Evolutionary conservation across 106 monocot species (phyloP).

Genomic region (Platanthera zijinensis): DNA sequence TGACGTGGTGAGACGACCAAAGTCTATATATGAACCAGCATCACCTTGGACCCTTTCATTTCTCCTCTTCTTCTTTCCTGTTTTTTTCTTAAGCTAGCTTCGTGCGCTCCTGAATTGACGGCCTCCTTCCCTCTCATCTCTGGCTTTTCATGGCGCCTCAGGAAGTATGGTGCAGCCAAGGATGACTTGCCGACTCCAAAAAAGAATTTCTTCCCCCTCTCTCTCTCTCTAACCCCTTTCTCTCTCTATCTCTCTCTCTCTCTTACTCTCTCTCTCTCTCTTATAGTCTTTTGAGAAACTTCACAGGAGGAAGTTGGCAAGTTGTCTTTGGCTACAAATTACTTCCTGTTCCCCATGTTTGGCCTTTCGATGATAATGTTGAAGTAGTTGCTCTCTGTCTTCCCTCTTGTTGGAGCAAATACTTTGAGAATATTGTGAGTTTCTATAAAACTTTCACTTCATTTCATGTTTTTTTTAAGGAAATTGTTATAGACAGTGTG

Average conservation of each 20-base stretch:
- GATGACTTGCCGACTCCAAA: constrained; percentile 65
- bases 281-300: neutral
- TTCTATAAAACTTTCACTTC: too few species aligned
- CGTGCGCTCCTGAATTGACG: neutral
- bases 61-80: neutral
- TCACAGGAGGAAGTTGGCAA: constrained; percentile 42
- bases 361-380: constrained; percentile 21
- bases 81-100: neutral
- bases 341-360: constrained; percentile 50
- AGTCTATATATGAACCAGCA: constrained; percentile 4
- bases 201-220: neutral
- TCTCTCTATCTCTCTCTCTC: neutral
- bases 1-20: neutral
- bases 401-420: too few species aligned
- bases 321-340: constrained; percentile 71
- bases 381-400: neutral
- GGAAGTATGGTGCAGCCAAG: constrained; percentile 74
- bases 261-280: neutral
- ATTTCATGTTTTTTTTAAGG: too few species aligned
- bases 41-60: neutral
- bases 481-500: too few species aligned
- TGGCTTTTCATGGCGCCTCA: constrained; percentile 47
- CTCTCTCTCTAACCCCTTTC: neutral
- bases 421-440: too few species aligned
- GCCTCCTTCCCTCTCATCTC: constrained; percentile 10